phyloP scores from a whole-genome alignment of 306 rosid genomes.

The Trifolium dubium region DNA sequence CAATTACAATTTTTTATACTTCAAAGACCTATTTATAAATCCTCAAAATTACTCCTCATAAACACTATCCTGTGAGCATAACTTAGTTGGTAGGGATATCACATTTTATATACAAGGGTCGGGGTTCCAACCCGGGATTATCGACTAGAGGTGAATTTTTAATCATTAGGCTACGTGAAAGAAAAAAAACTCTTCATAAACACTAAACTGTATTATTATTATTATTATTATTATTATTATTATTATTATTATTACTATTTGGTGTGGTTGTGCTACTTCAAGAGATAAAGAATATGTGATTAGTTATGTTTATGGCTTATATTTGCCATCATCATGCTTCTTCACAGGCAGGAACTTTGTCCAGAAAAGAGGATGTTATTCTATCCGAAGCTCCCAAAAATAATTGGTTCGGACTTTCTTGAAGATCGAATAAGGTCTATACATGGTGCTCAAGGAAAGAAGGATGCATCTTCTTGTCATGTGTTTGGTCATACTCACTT shows the following conservation, averaged over 20 bases:
- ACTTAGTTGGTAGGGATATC: too few relatives aligned
- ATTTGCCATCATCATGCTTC: constrained; percentile 31
- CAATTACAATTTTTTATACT: too few relatives aligned
- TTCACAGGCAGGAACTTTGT: constrained; percentile 78
- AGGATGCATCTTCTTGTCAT: constrained; percentile 64
- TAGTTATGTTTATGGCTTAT: constrained; percentile 3
- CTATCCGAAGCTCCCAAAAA: constrained; percentile 86
- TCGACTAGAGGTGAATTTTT: too few relatives aligned
- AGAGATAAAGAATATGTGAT: background rate
- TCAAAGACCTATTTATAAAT: too few relatives aligned
- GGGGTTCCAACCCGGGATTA: too few relatives aligned
- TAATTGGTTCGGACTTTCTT: constrained; percentile 82
- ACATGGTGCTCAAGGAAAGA: constrained; percentile 62
- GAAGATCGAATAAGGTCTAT: constrained; percentile 76
- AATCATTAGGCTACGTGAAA: too few relatives aligned
- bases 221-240: too few relatives aligned
- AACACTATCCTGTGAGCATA: too few relatives aligned
- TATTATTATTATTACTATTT: background rate
- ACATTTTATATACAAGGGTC: too few relatives aligned
- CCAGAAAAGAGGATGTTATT: constrained; percentile 97
- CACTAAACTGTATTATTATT: too few relatives aligned
- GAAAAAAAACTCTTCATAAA: too few relatives aligned
- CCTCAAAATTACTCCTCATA: too few relatives aligned
- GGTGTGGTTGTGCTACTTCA: constrained; percentile 15
- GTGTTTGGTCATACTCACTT: constrained; percentile 89